Evolutionary conservation across 176 grass and related monocot genomes (phyloP), one percentile per base, ranked within the genome.

Genomic region (Coix lacrymajobi): DNA sequence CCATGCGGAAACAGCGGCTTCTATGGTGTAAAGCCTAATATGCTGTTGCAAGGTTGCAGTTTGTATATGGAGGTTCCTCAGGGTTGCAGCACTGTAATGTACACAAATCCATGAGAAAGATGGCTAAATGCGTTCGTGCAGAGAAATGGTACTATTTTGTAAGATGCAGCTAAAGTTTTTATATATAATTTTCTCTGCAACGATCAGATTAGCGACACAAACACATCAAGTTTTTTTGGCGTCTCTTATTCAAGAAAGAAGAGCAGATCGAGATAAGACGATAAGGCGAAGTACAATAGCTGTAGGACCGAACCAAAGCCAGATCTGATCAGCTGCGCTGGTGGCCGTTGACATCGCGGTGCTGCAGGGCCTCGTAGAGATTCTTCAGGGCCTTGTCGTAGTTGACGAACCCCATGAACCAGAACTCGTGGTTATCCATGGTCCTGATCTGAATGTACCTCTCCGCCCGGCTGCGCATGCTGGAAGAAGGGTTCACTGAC

Each of bases 391-490:
- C 94, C 86, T 97, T 97, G 85, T 97, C 94, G 80, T 89, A 97
- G 65, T 74, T 87, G 3, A 97, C 94, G 84, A 97, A 97, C 67
- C 94, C 94, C 94, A 97, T 91, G 89, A 93, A 97, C 94, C 94
- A 97, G 81, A 97, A 93, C 8, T 97, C 94, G 73, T 97, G 88
- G 79, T 77, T 83, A 41, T 93, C 94, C 31, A 9, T 79, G 11
- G 91, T 91, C 3, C 77, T 28, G 19, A 97, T 70, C 84, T 97
- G 94, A 57, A 97, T 93, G 89, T 97, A 97, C 87, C 77, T 89
- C 83, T 93, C 91, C 15, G 86, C 62, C 33, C 77, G 79, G 62
- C 91, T 91, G 43, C 31, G 36, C 46, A 68, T 51, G 69, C 86
- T 93, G 72, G 91, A 63, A 0, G 94, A 97, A 76, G 94, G 84